Conservation (phyloP, 78 protist genomes). For the Dictyostelium discoideum region DNA sequence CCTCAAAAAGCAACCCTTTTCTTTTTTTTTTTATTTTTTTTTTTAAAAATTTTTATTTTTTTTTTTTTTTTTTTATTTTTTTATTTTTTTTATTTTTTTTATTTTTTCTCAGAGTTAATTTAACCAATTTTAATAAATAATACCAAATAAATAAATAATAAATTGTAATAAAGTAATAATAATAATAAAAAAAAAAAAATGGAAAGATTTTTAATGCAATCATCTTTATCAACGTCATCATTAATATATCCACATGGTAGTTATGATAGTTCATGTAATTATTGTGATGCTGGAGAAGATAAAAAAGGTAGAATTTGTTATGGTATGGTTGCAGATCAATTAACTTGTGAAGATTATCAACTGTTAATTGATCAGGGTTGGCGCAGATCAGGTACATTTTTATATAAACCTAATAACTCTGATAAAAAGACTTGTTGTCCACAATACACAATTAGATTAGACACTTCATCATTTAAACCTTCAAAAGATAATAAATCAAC, state of each 20-base stretch:
- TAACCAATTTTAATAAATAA: too few relatives aligned
- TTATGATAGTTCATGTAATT: constrained; percentile 44
- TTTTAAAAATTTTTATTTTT: too few relatives aligned
- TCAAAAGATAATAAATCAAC: constrained; percentile 43
- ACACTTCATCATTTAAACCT: constrained; percentile 18
- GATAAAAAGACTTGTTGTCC: constrained; percentile 62
- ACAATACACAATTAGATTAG: constrained; percentile 84
- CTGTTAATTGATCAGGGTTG: constrained; percentile 72
- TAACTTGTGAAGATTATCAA: constrained; percentile 64
- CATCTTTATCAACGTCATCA: constrained; percentile 29
- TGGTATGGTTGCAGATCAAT: constrained; percentile 36
- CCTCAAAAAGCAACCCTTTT: too few relatives aligned
- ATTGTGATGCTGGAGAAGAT: constrained; percentile 18
- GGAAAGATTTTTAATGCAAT: background rate
- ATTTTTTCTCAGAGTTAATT: too few relatives aligned
- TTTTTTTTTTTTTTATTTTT: too few relatives aligned
- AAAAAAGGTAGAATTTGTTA: constrained; percentile 50
- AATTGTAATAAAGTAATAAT: background rate
- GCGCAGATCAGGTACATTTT: constrained; percentile 81
- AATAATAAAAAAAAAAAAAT: background rate
- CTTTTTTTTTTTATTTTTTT: too few relatives aligned
- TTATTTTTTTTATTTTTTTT: too few relatives aligned
- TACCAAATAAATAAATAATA: too few relatives aligned
- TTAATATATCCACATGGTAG: constrained; percentile 43
- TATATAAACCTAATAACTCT: constrained; percentile 80